Evolutionary conservation across 352 stramenopile genomes (phyloP), one percentile per base, ranked within the genome.

Genomic region (Globisporangium carolinianum): DNA sequence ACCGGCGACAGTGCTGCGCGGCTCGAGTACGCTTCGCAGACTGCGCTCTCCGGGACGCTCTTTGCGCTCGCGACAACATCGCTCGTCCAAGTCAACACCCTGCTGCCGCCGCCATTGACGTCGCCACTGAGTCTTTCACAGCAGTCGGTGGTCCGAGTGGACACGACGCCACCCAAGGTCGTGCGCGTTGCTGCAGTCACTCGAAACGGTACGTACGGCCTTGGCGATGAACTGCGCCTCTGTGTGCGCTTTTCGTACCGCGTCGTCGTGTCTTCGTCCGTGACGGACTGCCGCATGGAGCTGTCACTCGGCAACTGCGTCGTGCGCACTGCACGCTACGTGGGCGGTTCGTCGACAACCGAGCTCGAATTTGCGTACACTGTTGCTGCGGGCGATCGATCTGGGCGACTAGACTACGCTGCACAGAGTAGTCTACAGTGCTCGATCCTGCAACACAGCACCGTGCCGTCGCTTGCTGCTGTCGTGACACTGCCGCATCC

Each of bases 301-400:
- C 65, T 88, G 8, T 69, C 67, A 5, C 51, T 84, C 4, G 75
- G 75, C 2, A 69, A 71, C 14, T 63, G 58, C 6, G 61, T 66
- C n/a, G 55, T 65, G 15, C 53, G 70, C 9, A 58, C 59, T 36
- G 83, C 85, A 0, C 35, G 37, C 1, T 90, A 87, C 43, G 43
- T 65, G 18, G 76, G 83, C 6, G 83, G 83, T 3, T 83, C 72
- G 1, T 70, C 63, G 0, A 82, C 81, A 0, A 59, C 60, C 6
- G 46, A 59, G 8, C 60, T 93, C 0, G 60, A 75, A 7, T 95
- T 95, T 53, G 53, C 61, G 17, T 93, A 90, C 57, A 66, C 45
- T 1, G 65, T 95, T 1, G 53, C 63, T 11, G 5, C 35, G 2
- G 78, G 74, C 1, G 85, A 94, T 55, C 73, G 68, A 5, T 56